A percentile compares a stretch with the other conserved stretches of the same genome.
Evolutionary conservation across 2,329 filamentous ascomycete species (phyloP).

Genomic region (Blastomyces silverae): DNA sequence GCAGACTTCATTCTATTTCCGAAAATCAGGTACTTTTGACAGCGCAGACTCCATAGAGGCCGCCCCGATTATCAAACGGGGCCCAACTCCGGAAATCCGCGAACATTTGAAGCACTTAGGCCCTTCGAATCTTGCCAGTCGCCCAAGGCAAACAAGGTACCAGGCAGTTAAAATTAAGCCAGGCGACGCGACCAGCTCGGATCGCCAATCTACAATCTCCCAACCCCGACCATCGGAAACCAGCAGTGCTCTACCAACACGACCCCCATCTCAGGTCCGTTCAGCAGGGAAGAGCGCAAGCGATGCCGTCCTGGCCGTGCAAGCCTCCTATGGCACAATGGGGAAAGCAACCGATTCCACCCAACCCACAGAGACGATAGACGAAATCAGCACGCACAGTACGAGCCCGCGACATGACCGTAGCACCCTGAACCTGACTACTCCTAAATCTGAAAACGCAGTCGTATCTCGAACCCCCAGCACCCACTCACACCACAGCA

Average conservation of each 20-base stretch:
- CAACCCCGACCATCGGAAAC: constrained; percentile 27
- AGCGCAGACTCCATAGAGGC: constrained; percentile 27
- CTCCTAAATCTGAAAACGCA: not conserved
- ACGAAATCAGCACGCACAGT: constrained; percentile 8
- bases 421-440: not conserved
- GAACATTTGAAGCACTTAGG: constrained; percentile 58
- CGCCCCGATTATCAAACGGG: constrained; percentile 41
- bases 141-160: constrained; percentile 56
- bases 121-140: constrained; percentile 56
- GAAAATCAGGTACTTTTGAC: constrained; percentile 31
- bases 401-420: constrained; percentile 8
- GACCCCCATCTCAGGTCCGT: constrained; percentile 49
- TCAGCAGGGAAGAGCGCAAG: constrained; percentile 54
- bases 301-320: constrained; percentile 58
- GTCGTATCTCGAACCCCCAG: not conserved
- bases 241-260: constrained; percentile 44
- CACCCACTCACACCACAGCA: not conserved
- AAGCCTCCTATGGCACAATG: constrained; percentile 50
- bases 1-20: constrained; percentile 36
- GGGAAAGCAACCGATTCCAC: constrained; percentile 22
- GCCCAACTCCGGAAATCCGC: constrained; percentile 49
- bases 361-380: constrained; percentile 21
- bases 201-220: constrained; percentile 26
- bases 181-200: constrained; percentile 34
- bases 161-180: constrained; percentile 61